Percentiles rank a stretch among this genome's conserved stretches.
Evolutionary conservation across 495 filamentous ascomycete species (phyloP).

Genomic region (Penicillium angulare): DNA sequence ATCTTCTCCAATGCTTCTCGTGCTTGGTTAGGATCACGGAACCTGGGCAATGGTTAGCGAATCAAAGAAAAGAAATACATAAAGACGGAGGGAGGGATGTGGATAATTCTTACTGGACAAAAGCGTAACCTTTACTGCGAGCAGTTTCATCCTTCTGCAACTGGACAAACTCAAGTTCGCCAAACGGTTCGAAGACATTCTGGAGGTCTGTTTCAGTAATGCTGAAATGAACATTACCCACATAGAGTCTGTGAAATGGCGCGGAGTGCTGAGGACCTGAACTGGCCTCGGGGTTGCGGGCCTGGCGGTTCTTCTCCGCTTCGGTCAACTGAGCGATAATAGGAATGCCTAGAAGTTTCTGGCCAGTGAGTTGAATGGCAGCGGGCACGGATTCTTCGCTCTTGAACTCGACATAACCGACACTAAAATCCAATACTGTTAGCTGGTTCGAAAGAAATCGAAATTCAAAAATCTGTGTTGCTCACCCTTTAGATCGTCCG

Average conservation of each 20-base stretch:
- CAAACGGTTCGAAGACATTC: conserved; percentile 97
- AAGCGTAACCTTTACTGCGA: conserved; percentile 93
- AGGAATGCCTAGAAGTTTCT: conserved; percentile 96
- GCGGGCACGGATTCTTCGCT: conserved; percentile 88
- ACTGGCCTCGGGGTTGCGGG: conserved; percentile 73
- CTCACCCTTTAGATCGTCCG: conserved; percentile 95
- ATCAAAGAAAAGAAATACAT: background rate
- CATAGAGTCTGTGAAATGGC: conserved; percentile 97
- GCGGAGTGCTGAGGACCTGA: conserved; percentile 68
- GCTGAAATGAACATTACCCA: conserved; percentile 99
- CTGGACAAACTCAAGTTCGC: conserved; percentile 95
- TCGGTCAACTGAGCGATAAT: conserved; percentile 98
- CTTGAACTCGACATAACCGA: conserved; percentile 99
- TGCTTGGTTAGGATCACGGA: conserved; percentile 86
- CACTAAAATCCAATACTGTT: conserved; percentile 50
- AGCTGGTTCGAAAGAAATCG: background rate
- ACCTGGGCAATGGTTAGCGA: conserved; percentile 52
- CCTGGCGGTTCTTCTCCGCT: conserved; percentile 98
- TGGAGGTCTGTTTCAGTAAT: conserved; percentile 96
- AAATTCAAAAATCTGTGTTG: too few relatives aligned
- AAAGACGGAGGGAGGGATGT: too few relatives aligned
- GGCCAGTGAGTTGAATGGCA: conserved; percentile 97
- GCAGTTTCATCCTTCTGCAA: conserved; percentile 92
- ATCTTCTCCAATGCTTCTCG: conserved; percentile 96
- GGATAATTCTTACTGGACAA: conserved; percentile 82